Evolutionary conservation across 371 early-diverging fungal species (phyloP), one percentile per base, ranked within the genome.

Genomic region (Rhizopus arrhizus): DNA sequence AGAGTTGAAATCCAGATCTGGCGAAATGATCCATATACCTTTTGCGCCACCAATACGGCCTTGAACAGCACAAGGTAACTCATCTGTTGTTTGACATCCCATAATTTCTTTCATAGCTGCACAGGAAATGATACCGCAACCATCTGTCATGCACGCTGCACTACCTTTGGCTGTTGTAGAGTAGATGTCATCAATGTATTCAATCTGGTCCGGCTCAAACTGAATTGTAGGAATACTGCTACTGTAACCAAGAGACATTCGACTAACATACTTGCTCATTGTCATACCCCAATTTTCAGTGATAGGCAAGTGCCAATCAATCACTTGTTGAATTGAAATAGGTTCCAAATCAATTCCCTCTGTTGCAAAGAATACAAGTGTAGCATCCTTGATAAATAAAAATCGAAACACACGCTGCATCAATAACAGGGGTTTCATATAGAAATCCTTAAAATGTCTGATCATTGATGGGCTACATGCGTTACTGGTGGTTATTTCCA

Each of bases 1-100:
- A 5, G 63, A 49, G 15, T 60, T 64, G 3, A 69, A 67, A 36
- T 77, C 75, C 4, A 74, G 12, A 28, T 65, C 59, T 6, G 75
- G 80, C 7, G 70, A 53, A 0, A 81, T 57, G 8, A 75, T 68
- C 82, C 82, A 81, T 11, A 81, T 53, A 5, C 82, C 82, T 49
- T 81, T 81, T 4, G 82, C 74, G 31, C 80, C 80, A 10, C 74
- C 82, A 56, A 81, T 81, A 58, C 82, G 75, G 0, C 77, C 82
- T 52, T 81, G 82, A 8, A 81, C 64, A 22, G 77, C 80, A 53
- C 75, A 75, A 2, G 82, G 82, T 2, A 79, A 51, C 45, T 69
- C 67, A 29, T 75, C 71, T 5, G 56, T 50, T 12, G 62, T 63
- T 41, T 77, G 66, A 32, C 65, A 63, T 2, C 71, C 69, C 65